A percentile compares a stretch with the other conserved stretches of the same genome.
These are phyloP conservation scores for Neckera pumila DNA, from an alignment of 225 moss, liverwort and hornwort genomes.

Conservation along the genomic window DNA sequence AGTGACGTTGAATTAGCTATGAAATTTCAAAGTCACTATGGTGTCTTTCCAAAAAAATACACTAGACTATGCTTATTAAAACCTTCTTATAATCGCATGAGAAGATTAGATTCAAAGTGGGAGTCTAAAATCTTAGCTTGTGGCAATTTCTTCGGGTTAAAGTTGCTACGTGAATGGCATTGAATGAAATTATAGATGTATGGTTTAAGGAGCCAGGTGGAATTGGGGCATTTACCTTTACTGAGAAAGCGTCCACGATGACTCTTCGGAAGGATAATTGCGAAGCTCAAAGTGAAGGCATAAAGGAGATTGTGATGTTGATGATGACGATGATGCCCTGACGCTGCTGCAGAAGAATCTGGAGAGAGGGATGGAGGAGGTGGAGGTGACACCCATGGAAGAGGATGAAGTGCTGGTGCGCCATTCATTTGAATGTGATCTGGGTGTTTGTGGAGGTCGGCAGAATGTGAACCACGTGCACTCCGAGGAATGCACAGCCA, in stretches of 20 bases:
- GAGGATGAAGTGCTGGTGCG: conserved; percentile 52
- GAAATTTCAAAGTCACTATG: not conserved
- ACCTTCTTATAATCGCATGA: not conserved
- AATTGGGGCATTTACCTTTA: not conserved
- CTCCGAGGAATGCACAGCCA: conserved; percentile 51
- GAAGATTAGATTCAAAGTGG: not conserved
- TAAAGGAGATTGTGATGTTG: not conserved
- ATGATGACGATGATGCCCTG: not conserved
- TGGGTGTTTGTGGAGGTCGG: conserved; percentile 71
- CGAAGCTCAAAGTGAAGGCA: not conserved
- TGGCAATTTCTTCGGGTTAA: not conserved
- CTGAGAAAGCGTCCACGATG: not conserved
- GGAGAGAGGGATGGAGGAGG: conserved; percentile 37
- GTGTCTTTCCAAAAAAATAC: not conserved
- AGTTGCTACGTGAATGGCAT: not conserved
- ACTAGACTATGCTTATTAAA: not conserved
- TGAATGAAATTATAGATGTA: not conserved
- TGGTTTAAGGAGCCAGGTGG: not conserved
- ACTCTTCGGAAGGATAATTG: not conserved
- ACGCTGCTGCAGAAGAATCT: not conserved
- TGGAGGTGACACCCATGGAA: conserved; percentile 64
- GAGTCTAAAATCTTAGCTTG: not conserved
- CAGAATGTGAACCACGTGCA: conserved; percentile 55
- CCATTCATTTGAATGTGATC: conserved; percentile 70
- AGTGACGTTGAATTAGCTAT: not conserved